Conservation (phyloP, 2,329 filamentous ascomycete genomes). For the Nigrograna mackinnonii region DNA sequence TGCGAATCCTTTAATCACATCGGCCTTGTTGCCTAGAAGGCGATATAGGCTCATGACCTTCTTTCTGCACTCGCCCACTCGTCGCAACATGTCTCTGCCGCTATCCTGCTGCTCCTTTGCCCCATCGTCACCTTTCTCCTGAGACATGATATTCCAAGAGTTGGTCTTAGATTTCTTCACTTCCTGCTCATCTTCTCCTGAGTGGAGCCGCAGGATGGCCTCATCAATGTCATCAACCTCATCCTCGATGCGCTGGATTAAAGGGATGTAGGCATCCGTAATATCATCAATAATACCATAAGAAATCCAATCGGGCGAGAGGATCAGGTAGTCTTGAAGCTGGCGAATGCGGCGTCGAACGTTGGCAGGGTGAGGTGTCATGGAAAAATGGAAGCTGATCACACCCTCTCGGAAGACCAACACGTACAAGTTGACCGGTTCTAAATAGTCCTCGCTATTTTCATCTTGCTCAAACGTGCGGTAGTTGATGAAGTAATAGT, state of each 20-base stretch:
- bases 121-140: constrained; percentile 38
- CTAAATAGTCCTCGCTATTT: constrained; percentile 85
- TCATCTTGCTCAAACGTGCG: constrained; percentile 95
- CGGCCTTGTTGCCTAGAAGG: constrained; percentile 92
- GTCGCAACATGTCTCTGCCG: constrained; percentile 82
- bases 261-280: constrained; percentile 90
- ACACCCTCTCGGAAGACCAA: constrained; percentile 96
- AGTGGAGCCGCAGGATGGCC: constrained; percentile 81
- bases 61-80: constrained; percentile 92
- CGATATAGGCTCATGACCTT: constrained; percentile 96
- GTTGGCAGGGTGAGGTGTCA: constrained; percentile 94
- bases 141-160: constrained; percentile 34
- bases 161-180: constrained; percentile 27
- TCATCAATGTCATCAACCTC: constrained; percentile 98
- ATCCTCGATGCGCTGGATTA: constrained; percentile 91
- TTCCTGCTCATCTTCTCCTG: constrained; percentile 53
- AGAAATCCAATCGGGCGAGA: constrained; percentile 96
- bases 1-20: constrained; percentile 98
- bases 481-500: constrained; percentile 99
- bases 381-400: constrained; percentile 95
- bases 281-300: constrained; percentile 99
- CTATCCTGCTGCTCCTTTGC: constrained; percentile 49
- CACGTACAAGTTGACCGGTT: constrained; percentile 96
- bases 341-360: constrained; percentile 92
- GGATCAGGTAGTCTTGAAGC: constrained; percentile 87